These are phyloP conservation scores for Solanum pimpinellifolium DNA, from an alignment of 257 asterid genomes.

Conservation along the genomic window DNA sequence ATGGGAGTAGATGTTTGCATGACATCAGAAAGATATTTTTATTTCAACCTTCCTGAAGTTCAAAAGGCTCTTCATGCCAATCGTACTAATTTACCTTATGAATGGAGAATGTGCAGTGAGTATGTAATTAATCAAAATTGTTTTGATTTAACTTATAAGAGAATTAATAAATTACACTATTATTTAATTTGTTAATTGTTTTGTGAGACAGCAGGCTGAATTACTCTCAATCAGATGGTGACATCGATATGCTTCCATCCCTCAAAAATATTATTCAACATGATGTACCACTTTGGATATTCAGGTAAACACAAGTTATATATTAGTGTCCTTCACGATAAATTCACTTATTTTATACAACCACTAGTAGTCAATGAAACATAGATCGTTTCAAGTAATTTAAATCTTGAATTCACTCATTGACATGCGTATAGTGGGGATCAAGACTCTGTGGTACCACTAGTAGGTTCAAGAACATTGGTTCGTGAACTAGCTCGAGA, in stretches of 20 bases:
- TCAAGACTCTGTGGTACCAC: conserved; percentile 80
- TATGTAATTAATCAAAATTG: background rate
- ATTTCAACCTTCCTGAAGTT: conserved; percentile 62
- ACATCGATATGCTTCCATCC: conserved; percentile 19
- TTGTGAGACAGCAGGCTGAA: conserved; percentile 3
- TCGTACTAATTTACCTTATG: conserved; percentile 40
- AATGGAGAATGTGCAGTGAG: conserved; percentile 75
- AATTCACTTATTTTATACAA: too few relatives aligned
- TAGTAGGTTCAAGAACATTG: conserved; percentile 45
- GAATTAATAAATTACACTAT: background rate
- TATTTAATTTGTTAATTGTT: background rate
- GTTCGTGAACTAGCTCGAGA: conserved; percentile 47
- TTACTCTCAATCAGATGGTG: conserved; percentile 11
- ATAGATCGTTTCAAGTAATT: too few relatives aligned
- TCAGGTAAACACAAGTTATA: conserved; percentile 8
- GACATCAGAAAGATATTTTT: conserved; percentile 36
- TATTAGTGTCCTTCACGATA: background rate
- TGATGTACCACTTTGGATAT: conserved; percentile 20
- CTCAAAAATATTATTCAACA: conserved; percentile 14
- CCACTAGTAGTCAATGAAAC: too few relatives aligned
- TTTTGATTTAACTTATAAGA: background rate
- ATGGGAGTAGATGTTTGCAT: conserved; percentile 58
- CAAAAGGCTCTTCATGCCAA: conserved; percentile 72
- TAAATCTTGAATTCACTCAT: too few relatives aligned
- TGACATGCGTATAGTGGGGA: conserved; percentile 42